These are phyloP conservation scores for Umbellularia californica DNA, from an alignment of 164 flowering plant genomes.

Conservation along the genomic window DNA sequence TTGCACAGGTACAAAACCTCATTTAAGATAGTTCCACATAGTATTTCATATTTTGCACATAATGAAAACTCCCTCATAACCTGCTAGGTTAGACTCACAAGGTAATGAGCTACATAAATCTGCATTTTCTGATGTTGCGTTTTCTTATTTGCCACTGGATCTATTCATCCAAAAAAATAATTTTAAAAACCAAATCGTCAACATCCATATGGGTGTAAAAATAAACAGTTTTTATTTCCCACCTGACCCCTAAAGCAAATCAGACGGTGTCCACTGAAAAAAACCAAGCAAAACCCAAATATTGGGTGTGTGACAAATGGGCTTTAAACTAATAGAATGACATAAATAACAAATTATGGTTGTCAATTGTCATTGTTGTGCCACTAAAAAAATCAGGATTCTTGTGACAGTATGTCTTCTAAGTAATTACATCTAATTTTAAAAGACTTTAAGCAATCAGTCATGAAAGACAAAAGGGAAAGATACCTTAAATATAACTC, in stretches of 20 bases:
- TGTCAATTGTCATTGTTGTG: no score
- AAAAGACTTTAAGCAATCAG: neutral
- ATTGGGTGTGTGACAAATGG: neutral
- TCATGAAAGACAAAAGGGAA: neutral
- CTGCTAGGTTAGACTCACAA: no score
- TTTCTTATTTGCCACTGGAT: neutral
- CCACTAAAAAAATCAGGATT: no score
- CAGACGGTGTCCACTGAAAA: neutral
- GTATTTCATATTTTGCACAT: no score
- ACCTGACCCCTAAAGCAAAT: neutral
- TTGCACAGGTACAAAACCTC: no score
- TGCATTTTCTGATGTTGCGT: no score
- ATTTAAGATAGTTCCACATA: no score
- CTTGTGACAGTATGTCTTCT: neutral
- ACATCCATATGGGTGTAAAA: neutral
- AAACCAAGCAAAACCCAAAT: neutral
- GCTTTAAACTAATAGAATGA: neutral
- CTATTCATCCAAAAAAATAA: neutral
- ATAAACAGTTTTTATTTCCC: neutral
- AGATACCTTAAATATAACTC: slow-evolving; percentile 72
- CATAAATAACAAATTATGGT: neutral
- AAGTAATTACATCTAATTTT: no score
- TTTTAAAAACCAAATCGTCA: neutral
- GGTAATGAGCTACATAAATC: no score
- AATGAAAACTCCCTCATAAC: no score